Conservation (phyloP, 108 stramenopile genomes). For the Fragilariopsis cylindrus region DNA sequence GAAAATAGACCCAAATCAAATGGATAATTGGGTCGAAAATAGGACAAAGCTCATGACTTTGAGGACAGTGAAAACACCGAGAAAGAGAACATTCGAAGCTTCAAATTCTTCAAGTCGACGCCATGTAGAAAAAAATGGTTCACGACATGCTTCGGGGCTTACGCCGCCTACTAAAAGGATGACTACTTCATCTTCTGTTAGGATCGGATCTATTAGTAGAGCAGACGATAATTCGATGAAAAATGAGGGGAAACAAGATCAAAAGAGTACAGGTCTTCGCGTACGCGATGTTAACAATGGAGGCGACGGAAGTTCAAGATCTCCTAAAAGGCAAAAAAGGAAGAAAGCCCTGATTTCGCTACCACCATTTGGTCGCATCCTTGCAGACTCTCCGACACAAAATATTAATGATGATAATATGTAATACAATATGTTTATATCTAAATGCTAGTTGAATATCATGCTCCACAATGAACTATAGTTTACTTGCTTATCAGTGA, state of each 20-base stretch:
- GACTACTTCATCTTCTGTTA: conserved; percentile 12
- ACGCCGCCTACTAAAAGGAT: conserved; percentile 33
- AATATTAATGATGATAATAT: background rate
- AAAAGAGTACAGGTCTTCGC: background rate
- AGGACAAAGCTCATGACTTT: conserved; percentile 80
- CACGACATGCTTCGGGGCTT: conserved; percentile 9
- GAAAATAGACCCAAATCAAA: conserved; percentile 54
- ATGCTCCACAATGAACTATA: background rate
- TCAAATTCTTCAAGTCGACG: background rate
- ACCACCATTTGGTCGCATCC: conserved; percentile 35
- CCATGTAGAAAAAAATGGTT: background rate
- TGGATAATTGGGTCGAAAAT: conserved; percentile 68
- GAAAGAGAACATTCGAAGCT: conserved; percentile 16
- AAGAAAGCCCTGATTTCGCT: conserved; percentile 15
- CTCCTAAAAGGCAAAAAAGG: conserved; percentile 3
- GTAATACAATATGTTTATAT: conserved; percentile 13
- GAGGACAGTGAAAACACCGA: conserved; percentile 56
- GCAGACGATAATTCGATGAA: background rate
- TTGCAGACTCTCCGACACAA: conserved; percentile 21
- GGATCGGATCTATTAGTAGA: background rate
- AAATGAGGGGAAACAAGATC: background rate
- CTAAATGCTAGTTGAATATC: background rate
- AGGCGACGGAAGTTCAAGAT: background rate
- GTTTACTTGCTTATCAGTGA: background rate
- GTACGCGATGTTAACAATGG: background rate